phyloP scores from a whole-genome alignment of 1,284 basidiomycete species.

The Vanrija humicola region DNA sequence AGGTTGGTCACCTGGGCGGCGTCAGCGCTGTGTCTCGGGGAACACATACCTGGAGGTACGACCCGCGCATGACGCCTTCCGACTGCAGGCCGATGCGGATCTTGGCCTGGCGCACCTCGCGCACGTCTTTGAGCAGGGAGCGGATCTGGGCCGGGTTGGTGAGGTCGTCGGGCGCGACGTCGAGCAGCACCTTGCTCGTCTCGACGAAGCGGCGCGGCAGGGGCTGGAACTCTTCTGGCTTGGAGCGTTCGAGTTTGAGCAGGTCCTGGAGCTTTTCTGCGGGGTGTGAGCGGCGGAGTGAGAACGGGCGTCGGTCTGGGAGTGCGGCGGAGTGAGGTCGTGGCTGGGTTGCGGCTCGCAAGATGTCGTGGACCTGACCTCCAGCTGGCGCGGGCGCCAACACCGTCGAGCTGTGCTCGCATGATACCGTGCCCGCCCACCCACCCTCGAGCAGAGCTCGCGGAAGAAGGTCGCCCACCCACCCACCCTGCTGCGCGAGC shows the following conservation, averaged over 20 bases:
- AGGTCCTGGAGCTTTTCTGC: slow-evolving; percentile 73
- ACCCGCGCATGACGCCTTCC: slow-evolving; percentile 53
- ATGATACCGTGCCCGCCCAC: too few relatives aligned
- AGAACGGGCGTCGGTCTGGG: too few relatives aligned
- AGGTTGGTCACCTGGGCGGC: slow-evolving; percentile 69
- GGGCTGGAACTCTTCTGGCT: slow-evolving; percentile 64
- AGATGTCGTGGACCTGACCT: too few relatives aligned
- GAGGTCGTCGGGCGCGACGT: slow-evolving; percentile 85
- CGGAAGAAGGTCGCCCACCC: too few relatives aligned
- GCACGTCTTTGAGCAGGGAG: slow-evolving; percentile 82
- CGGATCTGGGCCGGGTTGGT: slow-evolving; percentile 75
- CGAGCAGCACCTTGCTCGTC: slow-evolving; percentile 80
- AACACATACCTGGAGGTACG: slow-evolving; percentile 63
- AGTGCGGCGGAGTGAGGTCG: too few relatives aligned
- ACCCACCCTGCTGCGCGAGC: too few relatives aligned
- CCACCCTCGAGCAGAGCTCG: too few relatives aligned
- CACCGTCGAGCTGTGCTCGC: too few relatives aligned
- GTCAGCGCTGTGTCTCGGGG: neutral
- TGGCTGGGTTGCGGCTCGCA: too few relatives aligned
- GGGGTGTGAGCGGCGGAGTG: neutral
- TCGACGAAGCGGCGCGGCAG: slow-evolving; percentile 85
- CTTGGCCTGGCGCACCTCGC: slow-evolving; percentile 91
- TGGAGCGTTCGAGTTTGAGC: slow-evolving; percentile 63
- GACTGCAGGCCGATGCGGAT: slow-evolving; percentile 79
- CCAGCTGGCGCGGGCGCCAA: too few relatives aligned